Percentiles rank a stretch among this genome's conserved stretches.
Evolutionary conservation across 2,329 filamentous ascomycete species (phyloP).

Genomic region (Colletotrichum chlorophyti): DNA sequence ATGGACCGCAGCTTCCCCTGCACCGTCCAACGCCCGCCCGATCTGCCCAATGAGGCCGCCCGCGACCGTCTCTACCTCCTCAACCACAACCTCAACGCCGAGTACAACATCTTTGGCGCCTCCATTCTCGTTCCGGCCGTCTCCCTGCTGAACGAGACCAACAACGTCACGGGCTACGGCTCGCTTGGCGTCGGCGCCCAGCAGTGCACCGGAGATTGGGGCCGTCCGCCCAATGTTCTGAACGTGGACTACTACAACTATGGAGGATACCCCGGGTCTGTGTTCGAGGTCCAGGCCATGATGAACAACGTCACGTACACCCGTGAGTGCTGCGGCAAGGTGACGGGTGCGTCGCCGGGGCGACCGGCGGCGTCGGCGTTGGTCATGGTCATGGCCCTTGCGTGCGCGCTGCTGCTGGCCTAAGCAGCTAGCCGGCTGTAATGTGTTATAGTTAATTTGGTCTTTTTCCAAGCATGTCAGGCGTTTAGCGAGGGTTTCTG

Average conservation of each 20-base stretch:
- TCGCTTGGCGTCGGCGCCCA: slow-evolving; percentile 69
- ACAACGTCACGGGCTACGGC: slow-evolving; percentile 68
- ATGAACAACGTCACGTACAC: slow-evolving; percentile 78
- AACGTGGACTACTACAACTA: slow-evolving; percentile 88
- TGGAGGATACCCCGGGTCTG: slow-evolving; percentile 70
- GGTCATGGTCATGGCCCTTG: slow-evolving; percentile 14
- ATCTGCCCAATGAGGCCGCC: slow-evolving; percentile 59
- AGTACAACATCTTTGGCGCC: slow-evolving; percentile 71
- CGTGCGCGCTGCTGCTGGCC: slow-evolving; percentile 18
- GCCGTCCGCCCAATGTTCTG: slow-evolving; percentile 75
- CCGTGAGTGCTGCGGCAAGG: slow-evolving; percentile 60
- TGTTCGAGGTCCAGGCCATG: slow-evolving; percentile 75
- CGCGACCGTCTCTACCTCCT: slow-evolving; percentile 76
- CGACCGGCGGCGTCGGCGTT: not conserved
- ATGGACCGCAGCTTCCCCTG: slow-evolving; percentile 74
- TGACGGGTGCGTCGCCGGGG: slow-evolving; percentile 32
- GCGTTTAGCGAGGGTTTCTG: too few species aligned
- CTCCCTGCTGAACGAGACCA: slow-evolving; percentile 74
- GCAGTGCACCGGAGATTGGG: slow-evolving; percentile 70
- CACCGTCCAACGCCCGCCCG: slow-evolving; percentile 76
- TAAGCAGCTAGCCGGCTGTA: not conserved
- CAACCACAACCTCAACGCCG: slow-evolving; percentile 90
- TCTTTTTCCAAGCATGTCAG: not conserved
- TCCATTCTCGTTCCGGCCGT: slow-evolving; percentile 76
- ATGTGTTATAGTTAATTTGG: not conserved